Conservation (phyloP, 805 yeast species). For the Myxozyma lipomycoides region DNA sequence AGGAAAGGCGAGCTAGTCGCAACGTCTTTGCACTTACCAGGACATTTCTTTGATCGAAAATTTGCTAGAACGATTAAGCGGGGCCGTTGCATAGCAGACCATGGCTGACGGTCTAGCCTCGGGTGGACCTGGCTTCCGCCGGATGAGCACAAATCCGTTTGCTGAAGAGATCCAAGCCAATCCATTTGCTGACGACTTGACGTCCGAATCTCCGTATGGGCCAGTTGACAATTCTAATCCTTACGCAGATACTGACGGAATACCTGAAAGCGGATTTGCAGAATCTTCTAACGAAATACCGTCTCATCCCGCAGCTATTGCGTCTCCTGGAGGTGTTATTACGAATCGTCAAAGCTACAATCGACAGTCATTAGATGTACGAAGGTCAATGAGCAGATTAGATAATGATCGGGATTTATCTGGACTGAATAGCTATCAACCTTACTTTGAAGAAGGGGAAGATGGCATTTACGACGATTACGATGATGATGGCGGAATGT, state of each 20-base stretch:
- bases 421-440: constrained; percentile 20
- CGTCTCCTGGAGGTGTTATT: too few relatives aligned
- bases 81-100: too few relatives aligned
- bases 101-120: neutral
- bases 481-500: neutral
- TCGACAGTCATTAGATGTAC: neutral
- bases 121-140: neutral
- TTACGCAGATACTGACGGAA: too few relatives aligned
- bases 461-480: neutral
- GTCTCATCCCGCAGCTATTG: too few relatives aligned
- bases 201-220: neutral
- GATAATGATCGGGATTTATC: neutral
- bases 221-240: neutral
- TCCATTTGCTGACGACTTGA: neutral
- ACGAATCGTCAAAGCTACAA: too few relatives aligned
- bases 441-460: constrained; percentile 21
- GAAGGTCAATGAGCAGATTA: neutral
- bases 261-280: too few relatives aligned
- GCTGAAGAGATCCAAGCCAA: neutral
- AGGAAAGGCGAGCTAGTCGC: too few relatives aligned
- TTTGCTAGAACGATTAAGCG: too few relatives aligned
- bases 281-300: too few relatives aligned
- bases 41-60: too few relatives aligned
- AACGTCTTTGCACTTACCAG: too few relatives aligned
- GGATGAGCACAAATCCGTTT: neutral